phyloP scores from a whole-genome alignment of 2,329 filamentous ascomycete species.

The Arthrobotrys sphaeroides region DNA sequence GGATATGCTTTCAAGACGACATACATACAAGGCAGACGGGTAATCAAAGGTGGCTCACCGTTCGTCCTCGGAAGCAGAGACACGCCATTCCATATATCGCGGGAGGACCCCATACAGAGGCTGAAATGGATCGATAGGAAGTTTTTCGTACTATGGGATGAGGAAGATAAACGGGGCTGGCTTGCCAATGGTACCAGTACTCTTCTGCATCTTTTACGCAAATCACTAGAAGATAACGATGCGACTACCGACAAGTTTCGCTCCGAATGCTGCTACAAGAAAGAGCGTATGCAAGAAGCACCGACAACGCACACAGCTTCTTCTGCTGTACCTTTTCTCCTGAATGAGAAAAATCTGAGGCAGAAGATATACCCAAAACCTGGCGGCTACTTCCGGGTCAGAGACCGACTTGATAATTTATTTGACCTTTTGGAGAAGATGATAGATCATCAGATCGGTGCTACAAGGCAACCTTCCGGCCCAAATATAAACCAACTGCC shows the following conservation, averaged over 20 bases:
- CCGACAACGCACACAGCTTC: not conserved
- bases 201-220: constrained; percentile 56
- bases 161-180: constrained; percentile 58
- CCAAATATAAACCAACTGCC: not conserved
- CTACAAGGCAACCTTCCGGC: constrained; percentile 20
- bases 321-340: constrained; percentile 11
- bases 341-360: not conserved
- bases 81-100: constrained; percentile 11
- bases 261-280: constrained; percentile 11
- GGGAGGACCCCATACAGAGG: not conserved
- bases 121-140: constrained; percentile 54
- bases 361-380: constrained; percentile 7
- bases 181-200: constrained; percentile 58
- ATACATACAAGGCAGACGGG: constrained; percentile 1
- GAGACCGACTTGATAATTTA: constrained; percentile 54
- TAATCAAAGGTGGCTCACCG: constrained; percentile 8
- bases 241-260: constrained; percentile 17
- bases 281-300: constrained; percentile 5
- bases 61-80: constrained; percentile 19
- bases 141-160: constrained; percentile 58
- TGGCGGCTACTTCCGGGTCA: constrained; percentile 13
- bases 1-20: not conserved
- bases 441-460: constrained; percentile 56
- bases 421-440: constrained; percentile 57
- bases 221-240: constrained; percentile 51